These are phyloP conservation scores for Arachnomyces sp. DNA, from an alignment of 2,329 filamentous ascomycete species.

Conservation along the genomic window DNA sequence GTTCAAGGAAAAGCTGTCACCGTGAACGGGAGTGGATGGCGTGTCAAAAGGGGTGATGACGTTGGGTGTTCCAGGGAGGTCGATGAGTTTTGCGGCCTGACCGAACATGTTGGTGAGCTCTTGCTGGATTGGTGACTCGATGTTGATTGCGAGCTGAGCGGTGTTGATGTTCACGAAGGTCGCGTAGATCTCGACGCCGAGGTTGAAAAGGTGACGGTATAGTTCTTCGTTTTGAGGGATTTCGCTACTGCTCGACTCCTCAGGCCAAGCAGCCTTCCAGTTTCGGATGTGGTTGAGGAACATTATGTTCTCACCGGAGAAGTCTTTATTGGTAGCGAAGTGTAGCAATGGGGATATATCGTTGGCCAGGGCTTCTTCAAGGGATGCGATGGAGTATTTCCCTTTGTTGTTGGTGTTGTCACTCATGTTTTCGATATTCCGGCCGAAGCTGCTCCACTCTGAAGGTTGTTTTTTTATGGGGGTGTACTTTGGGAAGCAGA, in stretches of 20 bases:
- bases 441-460: conserved; percentile 1
- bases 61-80: conserved; percentile 30
- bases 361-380: conserved; percentile 49
- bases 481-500: conserved; percentile 54
- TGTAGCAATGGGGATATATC: conserved; percentile 50
- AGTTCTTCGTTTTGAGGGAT: conserved; percentile 18
- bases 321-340: conserved; percentile 55
- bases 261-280: conserved; percentile 40
- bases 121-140: conserved; percentile 47
- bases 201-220: conserved; percentile 44
- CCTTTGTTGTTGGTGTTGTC: conserved; percentile 24
- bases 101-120: conserved; percentile 47
- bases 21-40: conserved; percentile 1
- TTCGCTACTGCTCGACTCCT: conserved; percentile 9
- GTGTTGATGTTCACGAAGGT: conserved; percentile 48
- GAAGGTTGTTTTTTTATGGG: conserved; percentile 25
- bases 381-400: conserved; percentile 46
- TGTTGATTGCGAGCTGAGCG: conserved; percentile 55
- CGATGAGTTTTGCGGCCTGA: conserved; percentile 32
- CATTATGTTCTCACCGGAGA: conserved; percentile 59
- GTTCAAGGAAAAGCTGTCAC: conserved; percentile 4
- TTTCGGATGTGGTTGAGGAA: conserved; percentile 51
- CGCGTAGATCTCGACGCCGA: conserved; percentile 50
- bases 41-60: conserved; percentile 22
- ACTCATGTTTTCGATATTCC: conserved; percentile 2